Evolutionary conservation across 2,329 filamentous ascomycete genomes (phyloP), one percentile per base, ranked within the genome.

Genomic region (Diatrype stigma): DNA sequence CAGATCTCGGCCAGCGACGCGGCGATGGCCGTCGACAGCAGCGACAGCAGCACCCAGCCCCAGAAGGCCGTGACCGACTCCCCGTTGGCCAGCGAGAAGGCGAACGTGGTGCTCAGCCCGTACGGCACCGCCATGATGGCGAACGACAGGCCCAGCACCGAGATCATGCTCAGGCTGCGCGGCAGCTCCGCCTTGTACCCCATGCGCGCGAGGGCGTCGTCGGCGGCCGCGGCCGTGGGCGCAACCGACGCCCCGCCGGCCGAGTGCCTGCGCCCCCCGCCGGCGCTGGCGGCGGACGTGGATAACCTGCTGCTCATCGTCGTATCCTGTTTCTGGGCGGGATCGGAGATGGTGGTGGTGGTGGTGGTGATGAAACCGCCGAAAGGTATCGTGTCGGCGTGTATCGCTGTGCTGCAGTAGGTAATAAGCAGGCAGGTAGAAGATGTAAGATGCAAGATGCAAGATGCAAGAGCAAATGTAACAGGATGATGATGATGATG

Each of bases 121-220:
- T 84, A 87, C 1, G 84, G 84, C 11, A 84, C 84, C 11, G 85
- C 85, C 84, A 89, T 89, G 66, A 90, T 89, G 47, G 85, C 86
- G 63, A 89, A 89, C 42, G 84, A 87, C 56, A 71, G 59, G 47
- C 86, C 86, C 42, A 89, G 72, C 26, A 89, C 81, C 61, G 81
- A 85, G 61, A 88, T 51, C 60, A 88, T 88, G 64, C 80, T 83
- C 56, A 89, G 66, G 58, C 81, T 84, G 53, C 85, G 76, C 16
- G 85, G 84, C 42, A 89, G 64, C 63, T 88, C 85, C 48, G 77
- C 75, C 68, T 80, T 80, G 73, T 88, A 88, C 48, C 85, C 85
- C 82, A 88, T 82, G 58, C 76, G 77, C 53, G 79, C 82, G 61
- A 86, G 74, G 48, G 80, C 79, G 54, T 79, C 80, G 64, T 86